These are phyloP conservation scores for Hypoxylon cercidicola DNA, from an alignment of 495 filamentous ascomycete genomes.

Conservation along the genomic window DNA sequence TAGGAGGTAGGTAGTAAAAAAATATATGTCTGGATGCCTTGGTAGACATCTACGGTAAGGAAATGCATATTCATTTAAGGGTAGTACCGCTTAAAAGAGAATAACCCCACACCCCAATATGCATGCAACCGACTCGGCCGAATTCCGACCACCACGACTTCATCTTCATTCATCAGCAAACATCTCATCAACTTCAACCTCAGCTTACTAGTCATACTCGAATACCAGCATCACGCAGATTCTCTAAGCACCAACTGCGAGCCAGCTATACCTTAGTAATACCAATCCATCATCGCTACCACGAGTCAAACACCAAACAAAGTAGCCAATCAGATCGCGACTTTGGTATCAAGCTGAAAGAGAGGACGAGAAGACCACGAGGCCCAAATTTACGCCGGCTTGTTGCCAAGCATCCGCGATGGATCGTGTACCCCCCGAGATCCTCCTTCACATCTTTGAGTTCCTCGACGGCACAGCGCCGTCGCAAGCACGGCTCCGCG, in stretches of 20 bases:
- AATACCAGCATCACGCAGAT: background rate
- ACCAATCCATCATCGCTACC: background rate
- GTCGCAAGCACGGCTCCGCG: slow-evolving; percentile 49
- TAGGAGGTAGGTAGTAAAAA: too few species aligned
- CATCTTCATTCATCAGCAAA: background rate
- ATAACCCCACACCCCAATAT: background rate
- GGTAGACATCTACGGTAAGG: too few species aligned
- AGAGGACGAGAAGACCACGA: too few species aligned
- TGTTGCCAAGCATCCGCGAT: slow-evolving; percentile 25
- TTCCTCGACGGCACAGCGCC: slow-evolving; percentile 49
- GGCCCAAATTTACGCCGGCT: too few species aligned
- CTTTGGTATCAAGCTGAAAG: background rate
- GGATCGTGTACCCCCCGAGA: slow-evolving; percentile 54
- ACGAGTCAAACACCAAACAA: background rate
- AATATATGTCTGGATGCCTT: too few species aligned
- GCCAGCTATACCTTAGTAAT: background rate
- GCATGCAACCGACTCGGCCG: background rate
- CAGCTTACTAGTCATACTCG: slow-evolving; percentile 1
- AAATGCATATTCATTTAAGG: background rate
- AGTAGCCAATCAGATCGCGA: background rate
- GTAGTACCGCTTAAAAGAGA: background rate
- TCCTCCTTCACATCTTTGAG: slow-evolving; percentile 52
- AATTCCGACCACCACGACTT: background rate
- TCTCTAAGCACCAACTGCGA: background rate
- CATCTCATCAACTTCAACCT: background rate